A percentile compares a stretch with the other conserved stretches of the same genome.
phyloP scores from a whole-genome alignment of 176 grass and related monocot species.

The Hordeum marinum region DNA sequence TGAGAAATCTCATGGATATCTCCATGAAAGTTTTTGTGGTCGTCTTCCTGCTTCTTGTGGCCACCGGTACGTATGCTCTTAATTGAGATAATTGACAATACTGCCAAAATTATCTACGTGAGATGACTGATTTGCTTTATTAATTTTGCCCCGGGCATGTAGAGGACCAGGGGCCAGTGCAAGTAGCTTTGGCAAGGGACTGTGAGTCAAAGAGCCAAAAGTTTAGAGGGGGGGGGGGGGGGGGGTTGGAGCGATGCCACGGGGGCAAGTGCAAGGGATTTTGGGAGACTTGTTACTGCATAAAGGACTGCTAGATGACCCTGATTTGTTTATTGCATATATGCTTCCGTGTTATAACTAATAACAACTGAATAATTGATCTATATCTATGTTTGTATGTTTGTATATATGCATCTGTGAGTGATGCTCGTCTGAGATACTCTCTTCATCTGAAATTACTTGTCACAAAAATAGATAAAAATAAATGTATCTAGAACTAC shows the following conservation, averaged over 20 bases:
- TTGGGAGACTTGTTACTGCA: slow-evolving; percentile 45
- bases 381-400: too few species aligned
- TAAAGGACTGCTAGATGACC: slow-evolving; percentile 12
- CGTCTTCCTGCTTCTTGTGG: neutral
- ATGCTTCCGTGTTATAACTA: too few species aligned
- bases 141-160: neutral
- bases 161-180: slow-evolving; percentile 12
- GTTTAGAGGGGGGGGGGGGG: slow-evolving; percentile 39
- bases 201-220: slow-evolving; percentile 35
- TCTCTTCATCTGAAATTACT: too few species aligned
- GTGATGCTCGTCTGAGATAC: too few species aligned
- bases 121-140: neutral
- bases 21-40: neutral
- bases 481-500: too few species aligned
- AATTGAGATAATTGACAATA: too few species aligned
- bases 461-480: too few species aligned
- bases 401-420: too few species aligned
- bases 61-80: neutral
- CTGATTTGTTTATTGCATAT: neutral
- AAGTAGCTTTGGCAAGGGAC: slow-evolving; percentile 14
- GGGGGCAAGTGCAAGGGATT: neutral
- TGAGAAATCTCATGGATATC: neutral
- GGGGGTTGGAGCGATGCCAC: neutral
- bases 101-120: neutral
- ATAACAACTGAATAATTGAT: too few species aligned